Base-by-base conservation (phyloP, 345 rosid species). In the Populus alba region DNA sequence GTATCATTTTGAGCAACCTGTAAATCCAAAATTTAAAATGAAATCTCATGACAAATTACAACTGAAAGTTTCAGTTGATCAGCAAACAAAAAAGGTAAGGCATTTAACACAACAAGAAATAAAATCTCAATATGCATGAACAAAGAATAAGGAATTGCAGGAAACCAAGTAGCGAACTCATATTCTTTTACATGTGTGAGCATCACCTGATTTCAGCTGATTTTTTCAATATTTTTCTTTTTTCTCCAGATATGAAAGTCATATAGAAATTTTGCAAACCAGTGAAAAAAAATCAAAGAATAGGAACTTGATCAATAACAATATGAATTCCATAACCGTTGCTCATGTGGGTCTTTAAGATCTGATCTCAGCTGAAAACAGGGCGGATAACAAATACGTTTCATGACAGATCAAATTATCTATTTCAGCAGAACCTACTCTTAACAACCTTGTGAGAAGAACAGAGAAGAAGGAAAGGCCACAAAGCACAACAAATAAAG, bases 1-100 rank as follows among this genome's bases (percentile, higher is more conserved):
- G 79, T 79, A 81, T 87, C 86, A 85, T 83, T 89, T 71, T 76
- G 87, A 20, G 84, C 80, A 75, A 85, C 94, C 99, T 96, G 96
- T 74, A 77, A 82, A 85, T 82, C 77, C 76, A 91, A 83, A 76
- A 82, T 78, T 77, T 83, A 86, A 70, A 66, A 79, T 75, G 59
- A 83, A 78, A 79, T 78, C 27, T 80, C 79, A 74, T 77, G 68
- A 80, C 78, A 62, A 68, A 76, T 83, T 76, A 87, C 81, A 10
- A 76, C 73, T 62, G 29, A 68, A 68, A 72, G 31, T 79, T 78
- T 45, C 31, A 62, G 25, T 70, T 65, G 61, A 75, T 11, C 69
- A 41, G 12, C 22, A 51, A 71, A 11, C 43, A 51, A 49, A 53
- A 65, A 59, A 61, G 47, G 31, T 23, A 43, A 13, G 18, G 27